Conservation (phyloP, 2,329 filamentous ascomycete species). For the Sarocladiaceae sp. region DNA sequence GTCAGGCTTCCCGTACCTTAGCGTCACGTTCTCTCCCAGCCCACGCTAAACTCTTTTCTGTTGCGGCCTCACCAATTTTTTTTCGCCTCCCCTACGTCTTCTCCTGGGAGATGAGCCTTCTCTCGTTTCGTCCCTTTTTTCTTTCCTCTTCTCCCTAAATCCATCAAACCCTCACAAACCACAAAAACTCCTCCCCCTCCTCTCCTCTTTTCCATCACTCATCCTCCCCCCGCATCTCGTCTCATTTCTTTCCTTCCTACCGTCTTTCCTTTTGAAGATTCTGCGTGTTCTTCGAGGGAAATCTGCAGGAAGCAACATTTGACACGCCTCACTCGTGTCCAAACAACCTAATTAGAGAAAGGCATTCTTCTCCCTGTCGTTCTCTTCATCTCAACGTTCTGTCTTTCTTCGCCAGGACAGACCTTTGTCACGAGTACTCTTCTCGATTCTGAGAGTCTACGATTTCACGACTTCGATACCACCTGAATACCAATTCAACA, state of each 20-base stretch:
- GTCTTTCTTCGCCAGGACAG: slow-evolving; percentile 21
- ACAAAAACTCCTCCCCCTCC: slow-evolving; percentile 26
- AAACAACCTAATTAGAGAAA: slow-evolving; percentile 28
- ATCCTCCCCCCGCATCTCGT: slow-evolving; percentile 12
- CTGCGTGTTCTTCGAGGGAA: slow-evolving; percentile 35
- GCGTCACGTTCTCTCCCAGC: not conserved
- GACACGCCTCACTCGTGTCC: slow-evolving; percentile 13
- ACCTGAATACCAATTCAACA: slow-evolving; percentile 16
- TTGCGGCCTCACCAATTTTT: slow-evolving; percentile 13
- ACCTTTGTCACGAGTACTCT: slow-evolving; percentile 14
- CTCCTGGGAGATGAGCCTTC: not conserved
- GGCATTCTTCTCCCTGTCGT: slow-evolving; percentile 16
- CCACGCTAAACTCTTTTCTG: slow-evolving; percentile 12
- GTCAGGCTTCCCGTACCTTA: slow-evolving; percentile 1
- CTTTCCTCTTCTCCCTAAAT: slow-evolving; percentile 12
- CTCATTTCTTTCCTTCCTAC: slow-evolving; percentile 27
- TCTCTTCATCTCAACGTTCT: slow-evolving; percentile 24
- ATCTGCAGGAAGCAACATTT: slow-evolving; percentile 12
- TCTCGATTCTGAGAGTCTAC: slow-evolving; percentile 17
- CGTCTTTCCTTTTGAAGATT: slow-evolving; percentile 44
- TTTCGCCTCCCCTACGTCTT: slow-evolving; percentile 10
- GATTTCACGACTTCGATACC: slow-evolving; percentile 15
- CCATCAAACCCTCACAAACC: slow-evolving; percentile 20
- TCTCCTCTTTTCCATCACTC: slow-evolving; percentile 22
- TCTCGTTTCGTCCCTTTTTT: slow-evolving; percentile 9